Base-by-base conservation (phyloP, 2,329 filamentous ascomycete species). In the Stachybotrys elegans region DNA sequence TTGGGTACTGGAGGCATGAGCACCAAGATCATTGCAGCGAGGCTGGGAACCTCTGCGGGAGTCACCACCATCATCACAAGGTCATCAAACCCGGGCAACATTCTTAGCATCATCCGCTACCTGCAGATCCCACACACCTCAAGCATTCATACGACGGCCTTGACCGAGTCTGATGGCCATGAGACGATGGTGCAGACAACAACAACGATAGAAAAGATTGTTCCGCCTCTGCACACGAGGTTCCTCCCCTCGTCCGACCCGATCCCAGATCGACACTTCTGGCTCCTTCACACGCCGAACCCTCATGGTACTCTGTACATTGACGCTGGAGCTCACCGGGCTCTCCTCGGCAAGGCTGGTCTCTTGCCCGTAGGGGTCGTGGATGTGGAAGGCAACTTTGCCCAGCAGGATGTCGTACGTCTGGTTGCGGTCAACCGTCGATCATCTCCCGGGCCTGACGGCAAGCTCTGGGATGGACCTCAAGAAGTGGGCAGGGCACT, bases 1-100 rank as follows among this genome's bases (percentile, higher is more conserved):
- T 70, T 98, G 14, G 93, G 93, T 19, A 98, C 93, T 2, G 93
- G 93, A 17, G 93, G 93, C 36, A 98, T 98, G 93, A 84, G 86
- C 51, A 98, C 93, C 46, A 98, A 98, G 70, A 95, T 98, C 55
- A 84, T 94, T 21, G 93, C 93, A 43, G 93, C 93, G 21, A 82
- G 88, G 43, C 77, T 98, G 31, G 93, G 92, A 25, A 96, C 91
- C 6, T 93, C 91, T 27, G 93, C 90, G 12, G 93, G 93, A 37
- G 92, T 97, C 27, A 97, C 90, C 2, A 97, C 93, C 4, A 81
- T 98, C 59, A 97, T 98, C 59, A 95, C 93, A 8, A 84, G 86
- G 52, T 95, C 89, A 45, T 93, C 87, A n/a, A 91, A 86, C 50
- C 93, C 93, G 0, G 90, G 88, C 20, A 97, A 97, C 60, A 91